Evolutionary conservation across 495 filamentous ascomycete genomes (phyloP).

Genomic region (Podospora pseudopauciseta): DNA sequence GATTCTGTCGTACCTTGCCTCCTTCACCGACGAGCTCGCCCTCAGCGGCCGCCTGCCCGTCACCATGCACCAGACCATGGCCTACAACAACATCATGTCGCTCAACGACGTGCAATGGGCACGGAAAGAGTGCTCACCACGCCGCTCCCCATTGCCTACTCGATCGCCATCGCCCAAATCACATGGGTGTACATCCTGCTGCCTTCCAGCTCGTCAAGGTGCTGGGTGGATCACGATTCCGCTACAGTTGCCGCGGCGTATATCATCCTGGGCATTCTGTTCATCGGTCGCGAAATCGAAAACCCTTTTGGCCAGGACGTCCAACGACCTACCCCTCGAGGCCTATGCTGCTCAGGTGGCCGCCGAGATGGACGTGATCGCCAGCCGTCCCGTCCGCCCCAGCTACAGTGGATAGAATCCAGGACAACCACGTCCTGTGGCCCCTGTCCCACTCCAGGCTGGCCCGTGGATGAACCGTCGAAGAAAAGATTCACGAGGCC

Average conservation of each 20-base stretch:
- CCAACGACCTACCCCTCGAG: slow-evolving; percentile 80
- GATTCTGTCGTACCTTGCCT: slow-evolving; percentile 67
- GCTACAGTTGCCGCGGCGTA: slow-evolving; percentile 75
- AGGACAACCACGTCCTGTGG: slow-evolving; percentile 63
- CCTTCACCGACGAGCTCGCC: slow-evolving; percentile 57
- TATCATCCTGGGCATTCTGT: slow-evolving; percentile 84
- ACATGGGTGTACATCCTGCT: slow-evolving; percentile 82
- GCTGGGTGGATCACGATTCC: slow-evolving; percentile 71
- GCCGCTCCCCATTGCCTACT: slow-evolving; percentile 79
- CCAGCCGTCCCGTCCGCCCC: slow-evolving; percentile 52
- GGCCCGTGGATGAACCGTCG: slow-evolving; percentile 57
- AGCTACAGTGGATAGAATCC: slow-evolving; percentile 54
- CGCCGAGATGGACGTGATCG: slow-evolving; percentile 70
- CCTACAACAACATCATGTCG: slow-evolving; percentile 50
- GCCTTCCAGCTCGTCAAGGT: slow-evolving; percentile 70
- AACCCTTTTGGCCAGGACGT: slow-evolving; percentile 86
- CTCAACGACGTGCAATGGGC: slow-evolving; percentile 72
- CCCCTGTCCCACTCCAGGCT: slow-evolving; percentile 59
- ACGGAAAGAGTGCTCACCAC: slow-evolving; percentile 82
- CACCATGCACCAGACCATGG: slow-evolving; percentile 47
- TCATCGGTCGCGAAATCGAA: slow-evolving; percentile 83
- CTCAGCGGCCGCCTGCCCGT: slow-evolving; percentile 53
- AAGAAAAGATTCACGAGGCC: slow-evolving; percentile 42
- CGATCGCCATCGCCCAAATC: slow-evolving; percentile 81
- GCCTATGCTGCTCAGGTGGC: slow-evolving; percentile 69